A percentile compares a stretch with the other conserved stretches of the same genome.
These are phyloP conservation scores for Lecanicillium sp. DNA, from an alignment of 2,329 filamentous ascomycete genomes.

Conservation along the genomic window DNA sequence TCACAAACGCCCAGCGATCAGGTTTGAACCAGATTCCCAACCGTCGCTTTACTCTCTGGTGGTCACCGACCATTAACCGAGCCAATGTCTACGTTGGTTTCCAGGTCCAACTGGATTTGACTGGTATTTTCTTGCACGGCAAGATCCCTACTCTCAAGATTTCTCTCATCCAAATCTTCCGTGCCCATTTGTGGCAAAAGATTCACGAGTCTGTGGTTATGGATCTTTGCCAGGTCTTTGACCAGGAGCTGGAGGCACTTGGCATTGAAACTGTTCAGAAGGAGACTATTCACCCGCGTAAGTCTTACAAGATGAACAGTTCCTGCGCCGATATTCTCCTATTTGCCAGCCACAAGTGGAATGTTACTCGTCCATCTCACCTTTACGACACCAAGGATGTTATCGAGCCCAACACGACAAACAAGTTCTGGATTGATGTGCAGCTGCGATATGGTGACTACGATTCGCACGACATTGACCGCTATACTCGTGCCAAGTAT, in stretches of 20 bases:
- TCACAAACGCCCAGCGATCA: conserved; percentile 92
- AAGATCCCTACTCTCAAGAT: conserved; percentile 99
- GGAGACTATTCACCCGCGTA: conserved; percentile 97
- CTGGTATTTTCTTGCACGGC: conserved; percentile 96
- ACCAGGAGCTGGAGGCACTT: conserved; percentile 90
- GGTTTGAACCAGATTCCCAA: conserved; percentile 99
- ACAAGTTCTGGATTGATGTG: conserved; percentile 99
- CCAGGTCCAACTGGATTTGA: conserved; percentile 95
- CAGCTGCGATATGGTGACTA: conserved; percentile 96
- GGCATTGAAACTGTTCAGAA: conserved; percentile 98
- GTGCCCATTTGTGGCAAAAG: conserved; percentile 99
- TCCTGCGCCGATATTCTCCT: conserved; percentile 95
- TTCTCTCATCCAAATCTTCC: conserved; percentile 97
- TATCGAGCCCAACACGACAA: conserved; percentile 88
- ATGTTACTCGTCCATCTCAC: conserved; percentile 85
- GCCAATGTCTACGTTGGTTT: conserved; percentile 99
- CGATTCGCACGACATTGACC: conserved; percentile 96
- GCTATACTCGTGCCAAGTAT: conserved; percentile 96
- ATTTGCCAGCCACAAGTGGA: conserved; percentile 98
- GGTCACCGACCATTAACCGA: conserved; percentile 87
- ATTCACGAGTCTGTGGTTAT: conserved; percentile 98
- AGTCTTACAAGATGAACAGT: conserved; percentile 99
- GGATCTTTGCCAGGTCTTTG: conserved; percentile 97
- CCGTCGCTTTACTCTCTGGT: conserved; percentile 96
- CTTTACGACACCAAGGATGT: conserved; percentile 94